Conservation (phyloP, 2,329 filamentous ascomycete genomes). For the Pseudocercospora fuligena region DNA sequence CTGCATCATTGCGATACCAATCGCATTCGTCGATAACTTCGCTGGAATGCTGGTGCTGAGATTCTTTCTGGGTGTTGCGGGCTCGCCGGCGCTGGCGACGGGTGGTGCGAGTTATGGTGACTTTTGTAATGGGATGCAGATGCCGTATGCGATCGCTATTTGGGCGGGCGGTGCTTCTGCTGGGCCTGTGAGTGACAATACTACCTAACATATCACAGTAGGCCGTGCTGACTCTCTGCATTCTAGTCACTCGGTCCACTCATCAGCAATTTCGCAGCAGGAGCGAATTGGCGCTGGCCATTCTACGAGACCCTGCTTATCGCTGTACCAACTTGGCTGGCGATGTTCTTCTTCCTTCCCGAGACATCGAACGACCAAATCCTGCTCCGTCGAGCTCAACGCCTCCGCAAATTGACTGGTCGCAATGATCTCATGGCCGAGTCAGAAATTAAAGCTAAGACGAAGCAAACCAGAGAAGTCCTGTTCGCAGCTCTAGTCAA, state of each 20-base stretch:
- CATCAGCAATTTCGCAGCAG: conserved; percentile 59
- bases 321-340: conserved; percentile 56
- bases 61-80: conserved; percentile 70
- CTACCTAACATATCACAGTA: too few species aligned
- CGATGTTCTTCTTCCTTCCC: conserved; percentile 62
- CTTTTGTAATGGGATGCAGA: conserved; percentile 48
- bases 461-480: conserved; percentile 4
- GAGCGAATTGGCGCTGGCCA: conserved; percentile 66
- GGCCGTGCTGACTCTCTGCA: too few species aligned
- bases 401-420: conserved; percentile 46
- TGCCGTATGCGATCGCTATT: conserved; percentile 49
- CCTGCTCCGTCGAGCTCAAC: conserved; percentile 44
- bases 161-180: conserved; percentile 51
- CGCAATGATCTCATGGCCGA: conserved; percentile 28
- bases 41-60: conserved; percentile 62
- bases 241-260: conserved; percentile 58
- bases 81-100: conserved; percentile 67
- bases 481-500: conserved; percentile 61
- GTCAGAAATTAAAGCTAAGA: conserved; percentile 2
- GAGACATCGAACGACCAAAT: conserved; percentile 58
- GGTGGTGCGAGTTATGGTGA: conserved; percentile 63
- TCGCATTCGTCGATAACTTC: conserved; percentile 66
- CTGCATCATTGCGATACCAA: conserved; percentile 68
- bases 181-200: conserved; percentile 43
- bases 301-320: conserved; percentile 68